Evolutionary conservation across 176 grass and related monocot species (phyloP), one percentile per base, ranked within the genome.

Genomic region (Carex littledalei): DNA sequence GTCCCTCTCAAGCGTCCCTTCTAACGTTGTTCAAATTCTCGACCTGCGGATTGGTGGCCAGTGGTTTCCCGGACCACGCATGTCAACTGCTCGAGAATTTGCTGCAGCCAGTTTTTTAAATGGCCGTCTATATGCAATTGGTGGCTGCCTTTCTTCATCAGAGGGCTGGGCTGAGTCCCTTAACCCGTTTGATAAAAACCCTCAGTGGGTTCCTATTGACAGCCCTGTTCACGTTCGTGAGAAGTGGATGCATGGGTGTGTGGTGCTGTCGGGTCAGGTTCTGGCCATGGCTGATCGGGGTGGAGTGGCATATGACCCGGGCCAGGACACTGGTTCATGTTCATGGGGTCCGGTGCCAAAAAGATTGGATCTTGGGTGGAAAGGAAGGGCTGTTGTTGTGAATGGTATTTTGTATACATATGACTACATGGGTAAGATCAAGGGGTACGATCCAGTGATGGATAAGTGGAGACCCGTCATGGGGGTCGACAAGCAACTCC

Each of bases 221-320:
- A 94, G 95, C 76, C 95, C 95, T 10, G 47, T 50, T 8, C 82
- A 82, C 34, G 53, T 98, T 71, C 79, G 93, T 18, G 88, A 92
- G 86, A 98, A 98, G 60, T 98, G 95, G 95, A 98, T 98, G 95
- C 95, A 94, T 78, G 95, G 95, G 3, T 93, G 91, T 84, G 93
- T 86, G 7, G 87, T 90, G 47, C 91, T 98, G 4, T 77, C 70
- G 8, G 86, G 91, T 59, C 86, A 87, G 89, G 78, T 94, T 32
- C 93, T 98, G 5, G 89, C 88, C 11, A 93, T 98, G 85, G 95
- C 91, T 55, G 93, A 94, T 57, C 95, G 95, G 1, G 93, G 93
- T 3, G 93, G 95, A 16, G 89, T 98, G 65, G 84, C 91, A 14
- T 94, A 98, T 80, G 34, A 94, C 15, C 91, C 95, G 0, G 69